Conservation (phyloP, 169 alveolate genomes). For the Plasmodium fragile region DNA sequence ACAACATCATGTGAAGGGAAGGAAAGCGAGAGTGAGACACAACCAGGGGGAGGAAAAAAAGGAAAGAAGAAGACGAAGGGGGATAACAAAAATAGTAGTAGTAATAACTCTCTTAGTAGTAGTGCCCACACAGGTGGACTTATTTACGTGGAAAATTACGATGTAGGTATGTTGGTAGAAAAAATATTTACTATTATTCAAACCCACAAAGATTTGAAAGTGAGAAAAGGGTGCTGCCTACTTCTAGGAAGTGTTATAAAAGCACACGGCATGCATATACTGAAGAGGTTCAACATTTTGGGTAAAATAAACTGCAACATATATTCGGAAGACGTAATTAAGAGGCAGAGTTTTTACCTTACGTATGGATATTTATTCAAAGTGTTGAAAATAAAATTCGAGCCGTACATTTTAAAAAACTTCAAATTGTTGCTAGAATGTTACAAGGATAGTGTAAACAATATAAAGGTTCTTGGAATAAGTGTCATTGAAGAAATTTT, state of each 20-base stretch:
- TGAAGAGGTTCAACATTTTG: constrained; percentile 33
- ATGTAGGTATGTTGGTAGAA: constrained; percentile 35
- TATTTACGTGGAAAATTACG: constrained; percentile 43
- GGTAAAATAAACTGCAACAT: constrained; percentile 39
- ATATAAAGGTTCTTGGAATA: constrained; percentile 65
- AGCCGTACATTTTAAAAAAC: constrained; percentile 63
- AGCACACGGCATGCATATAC: constrained; percentile 68
- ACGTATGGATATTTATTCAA: constrained; percentile 69
- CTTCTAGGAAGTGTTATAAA: constrained; percentile 66
- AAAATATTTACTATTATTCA: constrained; percentile 28
- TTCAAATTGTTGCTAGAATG: constrained; percentile 70
- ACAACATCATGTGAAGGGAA: neutral
- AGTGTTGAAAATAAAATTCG: constrained; percentile 65
- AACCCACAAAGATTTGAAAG: constrained; percentile 53
- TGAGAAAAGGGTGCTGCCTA: constrained; percentile 71
- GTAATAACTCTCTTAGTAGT: neutral
- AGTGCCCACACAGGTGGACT: neutral
- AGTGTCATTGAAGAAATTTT: constrained; percentile 65
- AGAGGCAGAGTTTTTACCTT: constrained; percentile 74
- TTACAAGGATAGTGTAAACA: constrained; percentile 72
- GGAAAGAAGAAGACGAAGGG: neutral
- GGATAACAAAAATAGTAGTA: neutral
- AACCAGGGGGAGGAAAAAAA: neutral
- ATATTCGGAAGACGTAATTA: constrained; percentile 55
- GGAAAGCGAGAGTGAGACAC: neutral